Conservation (phyloP, 768 basidiomycete species). For the Russula vinacea region DNA sequence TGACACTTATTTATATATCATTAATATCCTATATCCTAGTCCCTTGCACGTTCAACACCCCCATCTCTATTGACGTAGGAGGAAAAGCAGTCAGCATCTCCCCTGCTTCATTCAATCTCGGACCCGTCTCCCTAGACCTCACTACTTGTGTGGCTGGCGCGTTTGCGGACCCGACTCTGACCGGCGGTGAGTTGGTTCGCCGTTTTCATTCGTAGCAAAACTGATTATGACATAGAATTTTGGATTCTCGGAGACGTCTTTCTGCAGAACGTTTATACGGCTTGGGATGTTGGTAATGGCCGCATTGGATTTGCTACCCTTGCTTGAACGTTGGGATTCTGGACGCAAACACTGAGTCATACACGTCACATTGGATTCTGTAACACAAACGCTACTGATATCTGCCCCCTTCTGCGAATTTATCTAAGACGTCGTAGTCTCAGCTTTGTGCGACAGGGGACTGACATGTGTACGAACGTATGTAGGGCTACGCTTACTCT, state of each 20-base stretch:
- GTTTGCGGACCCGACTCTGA: neutral
- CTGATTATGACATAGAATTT: neutral
- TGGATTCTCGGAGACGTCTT: constrained; percentile 22
- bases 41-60: constrained; percentile 8
- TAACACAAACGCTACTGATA: neutral
- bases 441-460: neutral
- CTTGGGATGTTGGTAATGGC: constrained; percentile 13
- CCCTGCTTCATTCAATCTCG: constrained; percentile 14
- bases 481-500: too few species aligned
- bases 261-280: constrained; percentile 14
- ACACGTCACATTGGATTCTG: too few species aligned
- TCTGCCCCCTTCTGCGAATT: neutral
- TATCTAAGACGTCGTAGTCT: neutral
- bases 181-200: constrained; percentile 2
- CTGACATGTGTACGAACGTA: neutral
- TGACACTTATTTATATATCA: neutral
- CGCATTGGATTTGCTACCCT: constrained; percentile 21
- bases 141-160: constrained; percentile 13
- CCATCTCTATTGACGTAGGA: constrained; percentile 6
- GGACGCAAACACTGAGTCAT: neutral
- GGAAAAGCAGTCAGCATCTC: constrained; percentile 7
- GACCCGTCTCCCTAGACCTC: neutral
- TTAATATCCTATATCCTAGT: neutral
- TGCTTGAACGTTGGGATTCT: neutral
- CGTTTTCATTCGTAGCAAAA: neutral